Conservation (phyloP, 495 filamentous ascomycete species). For the Penicillium silybi region DNA sequence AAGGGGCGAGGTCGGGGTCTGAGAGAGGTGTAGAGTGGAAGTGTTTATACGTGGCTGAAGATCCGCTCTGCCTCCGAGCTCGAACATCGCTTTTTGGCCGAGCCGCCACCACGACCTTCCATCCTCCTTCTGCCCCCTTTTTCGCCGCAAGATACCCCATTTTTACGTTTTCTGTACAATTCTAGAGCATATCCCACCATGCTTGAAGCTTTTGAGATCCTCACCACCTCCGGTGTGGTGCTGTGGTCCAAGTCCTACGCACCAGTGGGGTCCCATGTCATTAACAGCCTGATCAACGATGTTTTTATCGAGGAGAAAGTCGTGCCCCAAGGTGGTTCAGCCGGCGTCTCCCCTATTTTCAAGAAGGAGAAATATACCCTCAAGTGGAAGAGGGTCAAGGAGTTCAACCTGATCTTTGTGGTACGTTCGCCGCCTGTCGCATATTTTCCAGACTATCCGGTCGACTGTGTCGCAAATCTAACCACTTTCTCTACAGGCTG, state of each 20-base stretch:
- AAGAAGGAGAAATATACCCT: conserved; percentile 92
- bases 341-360: conserved; percentile 54
- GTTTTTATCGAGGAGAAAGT: conserved; percentile 95
- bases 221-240: conserved; percentile 93
- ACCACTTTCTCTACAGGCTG: conserved; percentile 58
- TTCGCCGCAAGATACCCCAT: conserved; percentile 1
- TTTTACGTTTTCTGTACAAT: not conserved
- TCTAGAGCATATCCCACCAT: conserved; percentile 40
- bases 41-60: conserved; percentile 47
- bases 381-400: conserved; percentile 90
- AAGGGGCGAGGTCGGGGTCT: conserved; percentile 8
- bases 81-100: conserved; percentile 30
- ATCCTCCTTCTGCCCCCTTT: conserved; percentile 6
- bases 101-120: conserved; percentile 33
- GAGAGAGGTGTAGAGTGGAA: conserved; percentile 10
- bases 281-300: conserved; percentile 93
- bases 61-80: conserved; percentile 25
- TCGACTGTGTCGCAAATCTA: conserved; percentile 15
- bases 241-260: conserved; percentile 90
- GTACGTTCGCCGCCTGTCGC: conserved; percentile 49
- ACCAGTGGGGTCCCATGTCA: conserved; percentile 70
- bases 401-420: conserved; percentile 92
- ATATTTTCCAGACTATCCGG: not conserved
- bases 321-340: conserved; percentile 44
- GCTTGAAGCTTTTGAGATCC: conserved; percentile 93